Evolutionary conservation across 163 green algal species (phyloP), one percentile per base, ranked within the genome.

Genomic region (Scenedesmus sp.): DNA sequence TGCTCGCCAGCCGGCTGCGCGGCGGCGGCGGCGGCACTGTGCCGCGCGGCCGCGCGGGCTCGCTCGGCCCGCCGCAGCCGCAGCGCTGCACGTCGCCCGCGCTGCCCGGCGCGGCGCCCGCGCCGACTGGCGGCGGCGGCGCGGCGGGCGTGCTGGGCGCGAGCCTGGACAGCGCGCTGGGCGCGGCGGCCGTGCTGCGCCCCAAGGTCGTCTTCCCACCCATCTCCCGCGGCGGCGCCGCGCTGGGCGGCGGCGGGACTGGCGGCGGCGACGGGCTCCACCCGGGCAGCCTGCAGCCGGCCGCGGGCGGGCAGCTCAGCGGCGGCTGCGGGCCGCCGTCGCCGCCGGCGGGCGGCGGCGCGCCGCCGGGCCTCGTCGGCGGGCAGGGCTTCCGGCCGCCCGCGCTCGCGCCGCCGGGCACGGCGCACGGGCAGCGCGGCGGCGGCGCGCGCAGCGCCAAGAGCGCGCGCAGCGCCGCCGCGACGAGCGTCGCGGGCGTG

Each of bases 181-280:
- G 78, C 18, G 50, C 51, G 17, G 58, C 34, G 7, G 39, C 47
- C 24, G 63, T 74, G 15, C 58, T 88, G 33, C 60, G 82, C 13
- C 82, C 85, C 28, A 89, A 87, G 71, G 84, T 83, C 5, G 51
- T 88, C 24, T 87, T 89, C 50, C 85, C 85, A n/a, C 82, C 85
- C 44, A 89, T 89, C 24, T 69, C 51, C 17, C 57, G 63, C 24
- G 24, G 39, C 56, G 64, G 57, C 62, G 70, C 24, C 58, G 36
- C 50, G 15, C n/a, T n/a, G n/a, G n/a, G n/a, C n/a, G n/a, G n/a
- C n/a, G n/a, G n/a, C n/a, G n/a, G n/a, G n/a, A n/a, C n/a, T 15
- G 45, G 45, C 45, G 45, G 13, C 45, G 50, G 9, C 13, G 50
- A n/a, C 28, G 50, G 10, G 50, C 39, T 47, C 7, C 39, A 47